These are phyloP conservation scores for Populus hybrid DNA, from an alignment of 441 rosid genomes.

Conservation along the genomic window DNA sequence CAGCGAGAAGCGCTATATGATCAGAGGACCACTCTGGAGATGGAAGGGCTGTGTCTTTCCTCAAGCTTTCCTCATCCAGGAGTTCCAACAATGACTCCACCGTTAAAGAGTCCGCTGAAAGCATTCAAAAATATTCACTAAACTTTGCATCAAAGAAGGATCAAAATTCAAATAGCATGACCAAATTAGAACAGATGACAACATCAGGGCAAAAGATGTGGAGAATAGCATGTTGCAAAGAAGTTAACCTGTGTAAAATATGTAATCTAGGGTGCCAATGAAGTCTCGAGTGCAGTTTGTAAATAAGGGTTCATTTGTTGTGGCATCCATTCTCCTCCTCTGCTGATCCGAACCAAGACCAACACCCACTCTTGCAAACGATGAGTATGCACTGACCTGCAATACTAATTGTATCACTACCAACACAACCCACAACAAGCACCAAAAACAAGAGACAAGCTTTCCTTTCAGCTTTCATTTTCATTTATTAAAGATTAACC, in stretches of 20 bases:
- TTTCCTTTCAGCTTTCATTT: not conserved
- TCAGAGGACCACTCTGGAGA: slow-evolving; percentile 99
- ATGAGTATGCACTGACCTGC: slow-evolving; percentile 98
- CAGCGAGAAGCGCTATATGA: slow-evolving; percentile 97
- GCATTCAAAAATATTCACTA: slow-evolving; percentile 2
- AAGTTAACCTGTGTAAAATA: slow-evolving; percentile 87
- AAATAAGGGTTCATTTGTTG: slow-evolving; percentile 90
- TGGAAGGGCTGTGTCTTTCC: slow-evolving; percentile 99
- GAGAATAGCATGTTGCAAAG: not conserved
- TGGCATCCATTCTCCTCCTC: slow-evolving; percentile 81
- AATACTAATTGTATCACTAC: slow-evolving; percentile 22
- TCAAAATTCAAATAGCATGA: slow-evolving; percentile 10
- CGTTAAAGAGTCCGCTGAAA: slow-evolving; percentile 88
- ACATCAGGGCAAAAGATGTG: not conserved
- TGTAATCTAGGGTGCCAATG: slow-evolving; percentile 95
- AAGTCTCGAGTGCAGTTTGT: slow-evolving; percentile 97
- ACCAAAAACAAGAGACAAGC: not conserved
- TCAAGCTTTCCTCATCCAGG: slow-evolving; percentile 94
- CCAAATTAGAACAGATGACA: not conserved
- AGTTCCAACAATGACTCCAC: slow-evolving; percentile 95
- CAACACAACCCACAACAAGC: slow-evolving; percentile 7
- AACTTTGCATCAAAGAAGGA: not conserved
- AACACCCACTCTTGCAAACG: slow-evolving; percentile 64
- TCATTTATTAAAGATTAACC: not conserved
- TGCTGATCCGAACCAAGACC: slow-evolving; percentile 73